Conservation (phyloP, 352 stramenopile genomes). For the Phytophthora meadii region DNA sequence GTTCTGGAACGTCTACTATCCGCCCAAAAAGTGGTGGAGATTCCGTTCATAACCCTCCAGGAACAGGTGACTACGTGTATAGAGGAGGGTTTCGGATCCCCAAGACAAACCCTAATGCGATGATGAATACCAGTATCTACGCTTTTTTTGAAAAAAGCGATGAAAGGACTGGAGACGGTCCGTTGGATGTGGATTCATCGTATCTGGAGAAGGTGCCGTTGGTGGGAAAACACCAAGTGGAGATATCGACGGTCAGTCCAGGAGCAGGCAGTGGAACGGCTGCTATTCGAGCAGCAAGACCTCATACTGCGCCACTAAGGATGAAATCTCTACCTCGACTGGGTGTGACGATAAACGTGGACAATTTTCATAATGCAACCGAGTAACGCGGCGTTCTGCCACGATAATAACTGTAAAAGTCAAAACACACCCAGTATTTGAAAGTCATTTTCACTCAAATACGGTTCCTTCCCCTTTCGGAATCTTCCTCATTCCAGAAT, state of each 20-base stretch:
- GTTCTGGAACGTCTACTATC: constrained; percentile 41
- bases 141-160: constrained; percentile 13
- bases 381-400: constrained; percentile 1
- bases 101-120: constrained; percentile 16
- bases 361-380: background rate
- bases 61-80: constrained; percentile 63
- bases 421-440: background rate
- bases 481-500: no score
- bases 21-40: constrained; percentile 43
- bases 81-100: constrained; percentile 67
- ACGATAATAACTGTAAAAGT: no score
- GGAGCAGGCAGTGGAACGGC: constrained; percentile 5
- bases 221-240: constrained; percentile 40
- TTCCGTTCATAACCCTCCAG: constrained; percentile 49
- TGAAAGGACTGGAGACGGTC: background rate
- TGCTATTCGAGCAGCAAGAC: constrained; percentile 29
- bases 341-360: constrained; percentile 15
- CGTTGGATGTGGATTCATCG: constrained; percentile 38
- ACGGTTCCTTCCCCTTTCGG: background rate
- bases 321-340: constrained; percentile 60
- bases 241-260: constrained; percentile 23
- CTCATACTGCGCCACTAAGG: constrained; percentile 58
- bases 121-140: constrained; percentile 24
- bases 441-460: background rate
- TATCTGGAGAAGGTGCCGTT: constrained; percentile 55